phyloP scores from a whole-genome alignment of 805 yeast genomes.

The Sugiyamaella floridensis region DNA sequence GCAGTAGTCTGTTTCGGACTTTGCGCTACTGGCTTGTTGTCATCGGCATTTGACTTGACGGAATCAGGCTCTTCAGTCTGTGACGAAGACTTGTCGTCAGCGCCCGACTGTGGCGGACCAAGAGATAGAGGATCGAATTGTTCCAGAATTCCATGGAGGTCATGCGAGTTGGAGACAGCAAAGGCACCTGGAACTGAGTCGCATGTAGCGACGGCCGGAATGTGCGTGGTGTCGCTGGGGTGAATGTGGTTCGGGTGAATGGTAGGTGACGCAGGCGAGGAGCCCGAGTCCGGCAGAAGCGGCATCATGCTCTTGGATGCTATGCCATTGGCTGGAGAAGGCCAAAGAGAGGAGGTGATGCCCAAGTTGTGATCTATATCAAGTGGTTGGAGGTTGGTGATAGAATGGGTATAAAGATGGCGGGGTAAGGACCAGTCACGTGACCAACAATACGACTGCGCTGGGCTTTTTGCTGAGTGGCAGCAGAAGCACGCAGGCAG shows the following conservation, averaged over 20 bases:
- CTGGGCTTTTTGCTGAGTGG: too few relatives aligned
- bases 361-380: not conserved
- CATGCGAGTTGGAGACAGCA: constrained; percentile 6
- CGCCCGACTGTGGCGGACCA: not conserved
- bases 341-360: not conserved
- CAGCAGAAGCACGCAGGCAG: too few relatives aligned
- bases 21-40: not conserved
- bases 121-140: constrained; percentile 22
- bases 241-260: constrained; percentile 13
- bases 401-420: not conserved
- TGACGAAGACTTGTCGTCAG: not conserved
- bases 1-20: not conserved
- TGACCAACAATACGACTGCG: not conserved
- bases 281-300: not conserved
- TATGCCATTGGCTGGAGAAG: not conserved
- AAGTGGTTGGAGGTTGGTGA: not conserved
- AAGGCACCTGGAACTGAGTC: constrained; percentile 12
- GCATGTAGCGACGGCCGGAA: constrained; percentile 9
- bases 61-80: not conserved
- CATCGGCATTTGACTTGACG: not conserved
- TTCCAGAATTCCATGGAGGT: constrained; percentile 19
- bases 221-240: constrained; percentile 4
- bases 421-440: not conserved
- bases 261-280: constrained; percentile 9
- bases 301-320: not conserved